These are phyloP conservation scores for Colletotrichum horii DNA, from an alignment of 2,329 filamentous ascomycete species.

Conservation along the genomic window DNA sequence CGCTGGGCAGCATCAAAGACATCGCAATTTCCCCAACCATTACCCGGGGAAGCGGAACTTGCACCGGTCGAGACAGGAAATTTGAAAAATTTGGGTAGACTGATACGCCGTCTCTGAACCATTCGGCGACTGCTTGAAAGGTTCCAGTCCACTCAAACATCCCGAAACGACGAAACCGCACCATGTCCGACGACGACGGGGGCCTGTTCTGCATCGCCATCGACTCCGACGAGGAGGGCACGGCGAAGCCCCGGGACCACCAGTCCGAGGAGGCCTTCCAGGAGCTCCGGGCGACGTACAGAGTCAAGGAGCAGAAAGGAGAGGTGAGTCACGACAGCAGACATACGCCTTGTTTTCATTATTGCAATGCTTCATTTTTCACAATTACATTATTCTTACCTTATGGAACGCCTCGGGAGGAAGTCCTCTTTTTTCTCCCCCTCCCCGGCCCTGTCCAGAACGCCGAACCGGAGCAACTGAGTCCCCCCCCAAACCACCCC, in stretches of 20 bases:
- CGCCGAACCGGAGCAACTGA: background rate
- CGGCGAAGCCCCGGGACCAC: conserved; percentile 36
- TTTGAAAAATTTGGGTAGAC: background rate
- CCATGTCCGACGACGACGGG: conserved; percentile 29
- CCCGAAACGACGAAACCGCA: background rate
- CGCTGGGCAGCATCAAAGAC: background rate
- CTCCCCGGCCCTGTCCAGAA: background rate
- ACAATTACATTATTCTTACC: background rate
- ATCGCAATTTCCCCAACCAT: background rate
- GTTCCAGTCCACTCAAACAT: background rate
- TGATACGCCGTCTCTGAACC: background rate
- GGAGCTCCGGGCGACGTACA: conserved; percentile 49
- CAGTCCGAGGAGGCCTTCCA: conserved; percentile 58
- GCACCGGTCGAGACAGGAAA: background rate
- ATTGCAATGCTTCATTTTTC: background rate
- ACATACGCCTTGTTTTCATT: background rate
- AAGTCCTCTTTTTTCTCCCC: background rate
- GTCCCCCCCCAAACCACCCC: background rate
- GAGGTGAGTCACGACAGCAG: conserved; percentile 42
- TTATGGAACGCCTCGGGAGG: background rate
- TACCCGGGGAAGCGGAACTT: background rate
- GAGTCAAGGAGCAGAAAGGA: conserved; percentile 58
- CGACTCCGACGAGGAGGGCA: conserved; percentile 35
- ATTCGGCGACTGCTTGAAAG: background rate
- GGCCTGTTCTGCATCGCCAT: conserved; percentile 36